These are phyloP conservation scores for Clitocybe nebularis DNA, from an alignment of 1,284 basidiomycete species.

Conservation along the genomic window DNA sequence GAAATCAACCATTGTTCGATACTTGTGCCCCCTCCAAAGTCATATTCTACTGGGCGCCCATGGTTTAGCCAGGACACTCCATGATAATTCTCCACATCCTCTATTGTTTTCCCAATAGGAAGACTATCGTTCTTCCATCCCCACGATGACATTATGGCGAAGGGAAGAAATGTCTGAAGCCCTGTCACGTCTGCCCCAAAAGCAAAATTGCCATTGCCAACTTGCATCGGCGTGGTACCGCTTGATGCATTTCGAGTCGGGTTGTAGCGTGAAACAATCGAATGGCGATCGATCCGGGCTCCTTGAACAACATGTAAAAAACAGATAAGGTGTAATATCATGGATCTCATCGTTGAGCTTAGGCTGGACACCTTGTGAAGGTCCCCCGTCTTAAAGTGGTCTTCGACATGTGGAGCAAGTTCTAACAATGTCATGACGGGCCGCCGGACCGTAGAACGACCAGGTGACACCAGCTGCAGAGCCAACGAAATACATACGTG, in stretches of 20 bases:
- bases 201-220: conserved; percentile 61
- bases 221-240: conserved; percentile 49
- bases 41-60: conserved; percentile 46
- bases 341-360: too few relatives aligned
- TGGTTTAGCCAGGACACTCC: conserved; percentile 50
- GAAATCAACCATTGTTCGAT: conserved; percentile 55
- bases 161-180: conserved; percentile 54
- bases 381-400: too few relatives aligned
- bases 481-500: too few relatives aligned
- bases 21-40: conserved; percentile 45
- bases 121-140: conserved; percentile 61
- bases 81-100: conserved; percentile 43
- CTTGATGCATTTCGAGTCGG: conserved; percentile 47
- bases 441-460: too few relatives aligned
- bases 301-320: too few relatives aligned
- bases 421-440: too few relatives aligned
- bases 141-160: conserved; percentile 55
- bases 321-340: too few relatives aligned
- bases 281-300: conserved; percentile 41
- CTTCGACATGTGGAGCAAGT: too few relatives aligned
- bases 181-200: conserved; percentile 58
- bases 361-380: too few relatives aligned
- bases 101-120: conserved; percentile 37
- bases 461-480: too few relatives aligned
- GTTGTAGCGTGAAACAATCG: conserved; percentile 49